phyloP scores from a whole-genome alignment of 805 yeast species.

The Suhomyces canberraensis region DNA sequence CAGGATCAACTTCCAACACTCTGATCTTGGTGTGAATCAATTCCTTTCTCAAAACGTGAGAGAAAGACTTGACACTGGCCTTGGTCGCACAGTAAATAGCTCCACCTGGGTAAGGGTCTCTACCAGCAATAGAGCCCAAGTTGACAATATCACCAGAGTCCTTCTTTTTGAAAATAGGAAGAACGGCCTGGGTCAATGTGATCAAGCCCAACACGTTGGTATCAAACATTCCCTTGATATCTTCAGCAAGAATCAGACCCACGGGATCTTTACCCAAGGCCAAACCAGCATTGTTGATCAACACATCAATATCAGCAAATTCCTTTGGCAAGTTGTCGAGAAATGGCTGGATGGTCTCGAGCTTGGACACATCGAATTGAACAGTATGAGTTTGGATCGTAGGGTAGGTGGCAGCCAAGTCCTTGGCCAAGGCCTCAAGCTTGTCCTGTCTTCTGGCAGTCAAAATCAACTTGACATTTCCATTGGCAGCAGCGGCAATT shows the following conservation, averaged over 20 bases:
- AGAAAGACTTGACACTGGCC: constrained; percentile 68
- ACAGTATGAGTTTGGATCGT: constrained; percentile 57
- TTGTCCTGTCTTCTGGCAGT: constrained; percentile 76
- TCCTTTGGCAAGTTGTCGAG: constrained; percentile 53
- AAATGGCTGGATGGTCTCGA: constrained; percentile 46
- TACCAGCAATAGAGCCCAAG: constrained; percentile 75
- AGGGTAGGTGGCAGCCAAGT: constrained; percentile 48
- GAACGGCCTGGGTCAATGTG: constrained; percentile 73
- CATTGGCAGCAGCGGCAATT: constrained; percentile 73
- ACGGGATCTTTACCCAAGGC: constrained; percentile 78
- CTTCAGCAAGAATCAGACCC: constrained; percentile 62
- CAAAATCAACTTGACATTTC: constrained; percentile 65
- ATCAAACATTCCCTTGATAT: constrained; percentile 71
- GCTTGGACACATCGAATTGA: constrained; percentile 41
- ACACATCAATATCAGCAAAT: constrained; percentile 61
- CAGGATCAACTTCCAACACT: constrained; percentile 74
- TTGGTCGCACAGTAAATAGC: constrained; percentile 75
- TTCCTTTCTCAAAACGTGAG: constrained; percentile 73
- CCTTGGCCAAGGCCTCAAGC: constrained; percentile 46
- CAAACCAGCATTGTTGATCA: constrained; percentile 70
- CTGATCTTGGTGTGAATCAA: constrained; percentile 66
- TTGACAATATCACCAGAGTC: constrained; percentile 73
- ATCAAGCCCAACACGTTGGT: constrained; percentile 89
- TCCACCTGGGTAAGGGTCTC: constrained; percentile 78
- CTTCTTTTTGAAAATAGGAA: constrained; percentile 67